A percentile compares a stretch with the other conserved stretches of the same genome.
These are phyloP conservation scores for Aspergillus flavus DNA, from an alignment of 2,329 filamentous ascomycete genomes.

Conservation along the genomic window DNA sequence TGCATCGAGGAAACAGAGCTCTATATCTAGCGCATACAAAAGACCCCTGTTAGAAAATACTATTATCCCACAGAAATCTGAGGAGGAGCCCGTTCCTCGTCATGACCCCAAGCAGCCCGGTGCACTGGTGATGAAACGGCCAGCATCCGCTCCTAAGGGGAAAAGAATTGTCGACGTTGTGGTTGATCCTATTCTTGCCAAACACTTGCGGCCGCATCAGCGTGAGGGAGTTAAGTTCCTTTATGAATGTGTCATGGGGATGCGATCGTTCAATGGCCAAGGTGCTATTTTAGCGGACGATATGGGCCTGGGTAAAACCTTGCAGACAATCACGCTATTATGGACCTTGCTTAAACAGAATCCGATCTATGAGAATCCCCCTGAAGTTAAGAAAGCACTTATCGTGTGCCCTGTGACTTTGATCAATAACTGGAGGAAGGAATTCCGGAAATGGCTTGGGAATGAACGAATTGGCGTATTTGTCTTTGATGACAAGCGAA, in stretches of 20 bases:
- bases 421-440: slow-evolving; percentile 73
- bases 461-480: slow-evolving; percentile 71
- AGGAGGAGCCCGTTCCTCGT: slow-evolving; percentile 59
- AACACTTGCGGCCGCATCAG: slow-evolving; percentile 68
- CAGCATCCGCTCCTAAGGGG: slow-evolving; percentile 57
- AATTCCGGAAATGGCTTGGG: slow-evolving; percentile 74
- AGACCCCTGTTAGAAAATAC: slow-evolving; percentile 61
- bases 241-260: slow-evolving; percentile 76
- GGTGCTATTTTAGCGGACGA: slow-evolving; percentile 74
- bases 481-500: slow-evolving; percentile 63
- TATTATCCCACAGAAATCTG: slow-evolving; percentile 48
- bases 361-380: slow-evolving; percentile 60
- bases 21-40: slow-evolving; percentile 59
- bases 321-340: slow-evolving; percentile 71
- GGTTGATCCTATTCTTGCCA: slow-evolving; percentile 66
- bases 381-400: slow-evolving; percentile 69
- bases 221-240: slow-evolving; percentile 70
- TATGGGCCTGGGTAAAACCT: slow-evolving; percentile 74
- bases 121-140: slow-evolving; percentile 69
- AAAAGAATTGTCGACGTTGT: slow-evolving; percentile 73
- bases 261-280: slow-evolving; percentile 66
- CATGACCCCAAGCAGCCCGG: slow-evolving; percentile 63
- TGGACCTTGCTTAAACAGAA: slow-evolving; percentile 76
- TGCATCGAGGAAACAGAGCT: slow-evolving; percentile 45
- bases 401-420: slow-evolving; percentile 74